Base-by-base conservation (phyloP, 106 monocot species). In the Dioscorea zingiberensis region DNA sequence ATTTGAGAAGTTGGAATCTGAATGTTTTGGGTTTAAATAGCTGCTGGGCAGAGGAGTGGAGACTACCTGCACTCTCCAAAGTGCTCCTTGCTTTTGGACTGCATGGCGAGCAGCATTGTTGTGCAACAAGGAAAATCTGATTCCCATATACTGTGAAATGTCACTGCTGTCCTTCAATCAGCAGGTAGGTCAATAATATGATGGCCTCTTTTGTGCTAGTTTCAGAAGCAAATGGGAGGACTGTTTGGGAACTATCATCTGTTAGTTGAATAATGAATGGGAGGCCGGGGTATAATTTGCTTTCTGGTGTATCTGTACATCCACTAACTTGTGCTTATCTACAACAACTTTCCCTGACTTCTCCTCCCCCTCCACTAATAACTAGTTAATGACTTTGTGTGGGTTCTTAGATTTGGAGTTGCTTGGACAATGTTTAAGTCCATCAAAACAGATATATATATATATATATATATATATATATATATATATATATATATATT, bases 291-390 rank as follows among this genome's bases (percentile, higher is more conserved):
- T 38, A 8, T 38, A 38, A 8, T 21, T 62, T 21, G 10, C 38
- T 45, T 64, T 47, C 14, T 25, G 8, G 15, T 53, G 16, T 2
- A 29, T 13, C 66, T 66, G 66, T 54, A 53, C 28, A 51, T 66
- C 66, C 66, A 66, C 66, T 66, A 54, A 12, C 54, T 66, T 6
- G 28, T 66, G 53, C 66, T 29, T 66, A 66, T 66, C 66, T 27
- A 23, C 27, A 51, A 15, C 27, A 51, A 66, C 27, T 66, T 66
- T 27, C 54, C 46, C 26, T 10, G 18, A 17, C 29, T 2, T 66
- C 53, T 25, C 29, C 25, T 30, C 13, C 1, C 54, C 54, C 27
- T 21, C 0, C n/a, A 10, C 5, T 10, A 15, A 11, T 45, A n/a
- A 24, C 15, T 26, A 62, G 7, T 32, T 18, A n/a, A 19, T 7